Evolutionary conservation across 352 stramenopile species (phyloP), one percentile per base, ranked within the genome.

Genomic region (Aphanomyces cochlioides): DNA sequence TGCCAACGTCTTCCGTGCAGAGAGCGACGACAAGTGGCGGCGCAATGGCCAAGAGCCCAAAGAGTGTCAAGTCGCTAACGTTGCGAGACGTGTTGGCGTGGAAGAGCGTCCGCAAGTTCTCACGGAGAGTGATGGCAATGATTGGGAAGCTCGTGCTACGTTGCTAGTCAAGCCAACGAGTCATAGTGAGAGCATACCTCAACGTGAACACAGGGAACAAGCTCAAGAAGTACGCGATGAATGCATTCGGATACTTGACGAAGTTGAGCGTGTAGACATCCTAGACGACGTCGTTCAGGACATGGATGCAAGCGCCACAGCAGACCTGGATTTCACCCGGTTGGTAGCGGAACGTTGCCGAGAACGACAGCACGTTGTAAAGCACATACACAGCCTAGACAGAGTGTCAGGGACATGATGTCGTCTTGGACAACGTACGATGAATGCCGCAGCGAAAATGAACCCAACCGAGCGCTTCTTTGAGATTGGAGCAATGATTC

Each of bases 191-290:
- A 15, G 68, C 74, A 4, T 68, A 92, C 87, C 85, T 93, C 17
- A 95, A 72, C 7, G 87, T 95, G 72, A 87, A 95, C 38, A 95
- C 87, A 10, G 87, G 87, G 76, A 95, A 95, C 12, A 95, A 74
- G 47, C 85, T 93, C 47, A 95, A 75, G 67, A 95, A 95, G 73
- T 95, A 95, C 58, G 85, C 84, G 72, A 93, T 82, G 53, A 84
- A 78, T 45, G 87, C 81, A 41, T 93, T 76, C 13, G 85, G 75
- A 73, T 92, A 91, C 70, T 86, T 66, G 73, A 90, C 90, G 72
- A 95, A 95, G 77, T 95, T 95, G 65, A 95, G 86, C 50, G 87
- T 93, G 75, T 95, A 95, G 43, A 95, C 86, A 74, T 95, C 87
- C 87, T 95, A 72, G 36, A 43, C 17, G 37, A 15, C 3, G n/a